Base-by-base conservation (phyloP, 768 basidiomycete genomes). In the Pholiota molesta region DNA sequence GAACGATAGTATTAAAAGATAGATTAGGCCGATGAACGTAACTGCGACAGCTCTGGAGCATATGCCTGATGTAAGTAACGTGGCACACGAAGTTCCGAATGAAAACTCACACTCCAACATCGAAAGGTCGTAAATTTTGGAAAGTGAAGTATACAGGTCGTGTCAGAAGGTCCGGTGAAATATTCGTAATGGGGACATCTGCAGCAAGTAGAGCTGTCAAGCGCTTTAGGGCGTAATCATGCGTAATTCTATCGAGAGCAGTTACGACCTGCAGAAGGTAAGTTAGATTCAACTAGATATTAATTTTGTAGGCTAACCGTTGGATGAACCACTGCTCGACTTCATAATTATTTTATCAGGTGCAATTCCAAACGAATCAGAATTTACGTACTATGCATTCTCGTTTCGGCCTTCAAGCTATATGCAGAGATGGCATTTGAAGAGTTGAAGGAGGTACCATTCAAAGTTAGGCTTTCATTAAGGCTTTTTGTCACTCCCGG, bases 391-490 rank as follows among this genome's bases (percentile, higher is more conserved):
- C 86, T 77, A 87, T 6, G 79, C 79, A 60, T 82, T 85, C 62
- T 87, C 86, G 53, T 82, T 87, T n/a, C 86, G 75, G 23, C 82
- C 86, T 61, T 80, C 78, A 1, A 73, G 75, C 68, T 72, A 62
- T 78, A 82, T 29, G 78, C 79, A 1, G 80, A 83, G 2, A 88
- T 72, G 5, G 83, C 84, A 5, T 63, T 64, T 0, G 80, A 75
- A 1, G 80, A 76, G 61, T 84, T 73, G 56, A 83, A 86, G 0
- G 74, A 60, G 5, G 71, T 47, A 61, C 84, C 73, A 0, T 71
- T 73, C 1, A 70, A 60, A 9, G 72, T 69, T 29, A 84, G 73
- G 39, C 77, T 75, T 6, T 65, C 59, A 42, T 72, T 69, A 17
- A 81, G 69, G 44, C 75, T 74, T 16, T 67, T 65, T 0, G 79